phyloP scores from a whole-genome alignment of 1,284 basidiomycete species.

The Tylopilus sp. region DNA sequence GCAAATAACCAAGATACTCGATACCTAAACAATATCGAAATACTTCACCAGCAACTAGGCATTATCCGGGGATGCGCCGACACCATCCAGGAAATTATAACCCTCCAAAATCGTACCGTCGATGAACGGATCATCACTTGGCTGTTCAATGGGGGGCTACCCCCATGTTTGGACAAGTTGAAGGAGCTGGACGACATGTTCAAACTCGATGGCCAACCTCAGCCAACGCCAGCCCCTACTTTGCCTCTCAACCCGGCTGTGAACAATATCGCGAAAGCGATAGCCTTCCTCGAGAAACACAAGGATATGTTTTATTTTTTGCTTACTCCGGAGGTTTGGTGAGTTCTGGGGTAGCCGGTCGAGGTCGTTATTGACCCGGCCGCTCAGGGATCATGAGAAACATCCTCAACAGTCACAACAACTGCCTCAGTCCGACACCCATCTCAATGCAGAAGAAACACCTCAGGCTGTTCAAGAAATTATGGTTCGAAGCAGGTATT shows the following conservation, averaged over 20 bases:
- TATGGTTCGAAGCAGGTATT: neutral
- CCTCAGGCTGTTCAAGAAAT: neutral
- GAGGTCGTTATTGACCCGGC: neutral
- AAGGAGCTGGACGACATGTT: conserved; percentile 2
- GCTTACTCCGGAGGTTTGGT: neutral
- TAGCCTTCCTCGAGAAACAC: neutral
- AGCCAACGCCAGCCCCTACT: neutral
- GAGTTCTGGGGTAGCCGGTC: neutral
- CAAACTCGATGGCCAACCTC: neutral
- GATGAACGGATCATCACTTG: neutral
- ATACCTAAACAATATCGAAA: neutral
- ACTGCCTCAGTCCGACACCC: too few relatives aligned
- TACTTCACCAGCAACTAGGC: neutral
- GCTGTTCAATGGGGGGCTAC: neutral
- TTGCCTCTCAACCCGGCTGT: neutral
- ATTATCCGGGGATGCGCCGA: neutral
- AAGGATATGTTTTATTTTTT: conserved; percentile 1
- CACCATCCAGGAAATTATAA: neutral
- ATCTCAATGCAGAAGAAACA: too few relatives aligned
- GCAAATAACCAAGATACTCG: neutral
- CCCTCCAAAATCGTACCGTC: neutral
- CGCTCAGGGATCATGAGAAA: neutral
- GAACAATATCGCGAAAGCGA: neutral
- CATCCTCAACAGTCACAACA: neutral
- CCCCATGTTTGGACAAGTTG: neutral